Percentiles rank a stretch among this genome's conserved stretches.
phyloP scores from a whole-genome alignment of 805 yeast species.

The Wickerhamiella australiensis region DNA sequence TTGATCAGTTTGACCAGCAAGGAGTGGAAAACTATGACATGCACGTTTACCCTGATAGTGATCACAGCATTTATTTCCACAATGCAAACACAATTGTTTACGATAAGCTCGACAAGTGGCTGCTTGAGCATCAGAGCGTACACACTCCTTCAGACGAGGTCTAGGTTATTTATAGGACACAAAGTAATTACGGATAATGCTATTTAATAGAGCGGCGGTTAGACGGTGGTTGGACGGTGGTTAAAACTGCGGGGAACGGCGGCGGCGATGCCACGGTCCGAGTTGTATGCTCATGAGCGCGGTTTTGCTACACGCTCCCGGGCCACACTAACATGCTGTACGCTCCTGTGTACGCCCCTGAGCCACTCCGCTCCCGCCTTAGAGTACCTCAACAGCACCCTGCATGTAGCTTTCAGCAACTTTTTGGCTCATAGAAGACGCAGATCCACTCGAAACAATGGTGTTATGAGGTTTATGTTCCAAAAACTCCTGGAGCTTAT shows the following conservation, averaged over 20 bases:
- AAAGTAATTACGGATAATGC: neutral
- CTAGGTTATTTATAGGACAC: neutral
- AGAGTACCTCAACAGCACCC: neutral
- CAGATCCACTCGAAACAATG: neutral
- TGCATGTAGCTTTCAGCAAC: neutral
- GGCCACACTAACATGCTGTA: neutral
- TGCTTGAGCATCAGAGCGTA: slow-evolving; percentile 24
- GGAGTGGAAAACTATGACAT: slow-evolving; percentile 81
- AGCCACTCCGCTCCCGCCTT: too few species aligned
- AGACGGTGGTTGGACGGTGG: too few species aligned
- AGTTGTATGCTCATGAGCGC: too few species aligned
- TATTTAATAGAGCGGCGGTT: too few species aligned
- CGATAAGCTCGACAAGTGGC: slow-evolving; percentile 64
- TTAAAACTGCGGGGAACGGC: too few species aligned
- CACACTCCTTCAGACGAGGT: neutral
- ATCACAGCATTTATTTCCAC: slow-evolving; percentile 69
- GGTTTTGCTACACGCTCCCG: too few species aligned
- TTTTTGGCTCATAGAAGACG: neutral
- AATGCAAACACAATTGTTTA: slow-evolving; percentile 67
- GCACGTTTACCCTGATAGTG: slow-evolving; percentile 85
- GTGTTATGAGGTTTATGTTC: neutral
- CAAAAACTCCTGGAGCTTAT: neutral
- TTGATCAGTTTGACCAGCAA: slow-evolving; percentile 62
- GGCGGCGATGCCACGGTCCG: too few species aligned
- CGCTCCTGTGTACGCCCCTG: too few species aligned